Evolutionary conservation across 2,329 filamentous ascomycete genomes (phyloP).

Genomic region (Talaromyces funiculosus): DNA sequence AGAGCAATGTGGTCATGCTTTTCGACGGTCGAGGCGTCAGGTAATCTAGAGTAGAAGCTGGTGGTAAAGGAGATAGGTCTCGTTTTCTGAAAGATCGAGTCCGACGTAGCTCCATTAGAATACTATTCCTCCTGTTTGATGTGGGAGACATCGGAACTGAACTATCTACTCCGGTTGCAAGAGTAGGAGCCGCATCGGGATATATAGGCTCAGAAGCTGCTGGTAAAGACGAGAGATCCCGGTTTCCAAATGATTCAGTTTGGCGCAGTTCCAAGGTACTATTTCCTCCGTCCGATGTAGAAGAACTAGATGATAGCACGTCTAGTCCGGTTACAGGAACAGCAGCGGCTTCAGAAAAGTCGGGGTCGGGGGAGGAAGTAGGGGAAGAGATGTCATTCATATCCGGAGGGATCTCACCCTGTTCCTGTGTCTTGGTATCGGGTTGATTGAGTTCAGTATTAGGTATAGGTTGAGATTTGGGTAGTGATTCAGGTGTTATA

Average conservation of each 20-base stretch:
- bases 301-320: neutral
- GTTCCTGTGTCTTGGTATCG: neutral
- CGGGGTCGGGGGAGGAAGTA: neutral
- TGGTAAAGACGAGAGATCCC: constrained; percentile 53
- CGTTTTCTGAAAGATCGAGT: constrained; percentile 44
- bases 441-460: neutral
- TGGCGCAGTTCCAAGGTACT: neutral
- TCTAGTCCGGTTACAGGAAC: neutral
- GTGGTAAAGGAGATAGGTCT: constrained; percentile 62
- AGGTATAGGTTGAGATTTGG: neutral
- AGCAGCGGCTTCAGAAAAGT: neutral
- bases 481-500: constrained; percentile 18
- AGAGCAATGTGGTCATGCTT: constrained; percentile 57
- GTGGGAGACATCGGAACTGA: neutral
- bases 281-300: neutral
- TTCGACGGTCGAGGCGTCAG: constrained; percentile 39
- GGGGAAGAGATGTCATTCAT: constrained; percentile 22
- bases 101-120: neutral
- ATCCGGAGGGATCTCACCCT: neutral
- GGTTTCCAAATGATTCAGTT: constrained; percentile 40
- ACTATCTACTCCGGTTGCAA: neutral
- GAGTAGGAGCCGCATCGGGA: neutral
- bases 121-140: neutral
- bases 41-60: constrained; percentile 59
- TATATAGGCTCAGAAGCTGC: neutral